Percentiles rank a stretch among this genome's conserved stretches.
These are phyloP conservation scores for Hypoxylon rubiginosum DNA, from an alignment of 2,329 filamentous ascomycete species.

Conservation along the genomic window DNA sequence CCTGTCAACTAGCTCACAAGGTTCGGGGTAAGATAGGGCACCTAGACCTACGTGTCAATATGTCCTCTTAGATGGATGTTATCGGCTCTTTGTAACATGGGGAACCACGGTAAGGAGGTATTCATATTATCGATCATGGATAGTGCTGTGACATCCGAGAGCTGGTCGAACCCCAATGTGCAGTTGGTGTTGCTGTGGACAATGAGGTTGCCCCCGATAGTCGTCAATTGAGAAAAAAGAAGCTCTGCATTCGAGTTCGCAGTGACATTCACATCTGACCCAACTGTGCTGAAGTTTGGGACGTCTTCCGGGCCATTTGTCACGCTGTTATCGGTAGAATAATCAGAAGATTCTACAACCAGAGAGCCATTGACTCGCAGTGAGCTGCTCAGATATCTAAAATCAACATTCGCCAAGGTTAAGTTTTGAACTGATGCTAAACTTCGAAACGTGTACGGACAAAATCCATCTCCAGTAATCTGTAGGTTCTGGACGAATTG, in stretches of 20 bases:
- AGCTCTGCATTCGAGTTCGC: not conserved
- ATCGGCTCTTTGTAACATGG: constrained; percentile 7
- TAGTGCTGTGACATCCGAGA: constrained; percentile 6
- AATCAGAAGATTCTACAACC: not conserved
- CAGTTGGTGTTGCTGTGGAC: constrained; percentile 25
- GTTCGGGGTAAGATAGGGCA: not conserved
- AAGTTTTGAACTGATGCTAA: not conserved
- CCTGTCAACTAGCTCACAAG: no score
- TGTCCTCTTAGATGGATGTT: constrained; percentile 22
- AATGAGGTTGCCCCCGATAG: constrained; percentile 1
- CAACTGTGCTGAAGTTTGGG: not conserved
- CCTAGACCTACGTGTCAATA: constrained; percentile 26
- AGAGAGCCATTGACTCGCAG: constrained; percentile 1
- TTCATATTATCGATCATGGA: constrained; percentile 19
- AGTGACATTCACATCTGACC: constrained; percentile 6
- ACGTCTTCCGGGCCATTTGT: no score
- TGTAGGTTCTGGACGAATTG: not conserved
- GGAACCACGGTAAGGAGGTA: constrained; percentile 13
- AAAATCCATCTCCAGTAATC: not conserved
- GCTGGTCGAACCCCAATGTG: constrained; percentile 9
- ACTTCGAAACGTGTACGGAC: not conserved
- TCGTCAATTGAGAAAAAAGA: not conserved
- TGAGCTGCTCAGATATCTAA: not conserved
- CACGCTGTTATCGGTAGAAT: no score
- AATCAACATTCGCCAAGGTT: not conserved